These are phyloP conservation scores for Xylaria sp. DNA, from an alignment of 2,329 filamentous ascomycete species.

Conservation along the genomic window DNA sequence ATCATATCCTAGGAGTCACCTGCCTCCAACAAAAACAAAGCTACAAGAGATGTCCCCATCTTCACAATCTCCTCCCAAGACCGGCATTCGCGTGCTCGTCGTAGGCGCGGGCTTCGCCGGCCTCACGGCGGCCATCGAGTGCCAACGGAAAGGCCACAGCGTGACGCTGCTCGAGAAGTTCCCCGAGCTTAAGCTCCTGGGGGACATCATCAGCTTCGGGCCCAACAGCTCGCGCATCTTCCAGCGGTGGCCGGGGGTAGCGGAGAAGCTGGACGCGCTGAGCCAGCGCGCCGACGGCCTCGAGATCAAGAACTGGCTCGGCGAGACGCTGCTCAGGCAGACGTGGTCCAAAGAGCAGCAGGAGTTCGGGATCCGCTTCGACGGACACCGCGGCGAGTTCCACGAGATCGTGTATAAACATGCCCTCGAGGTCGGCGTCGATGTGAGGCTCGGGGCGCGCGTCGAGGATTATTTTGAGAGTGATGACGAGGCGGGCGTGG, in stretches of 20 bases:
- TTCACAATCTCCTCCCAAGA: conserved; percentile 35
- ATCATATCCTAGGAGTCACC: neutral
- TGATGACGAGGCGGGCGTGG: conserved; percentile 33
- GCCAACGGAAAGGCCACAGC: conserved; percentile 59
- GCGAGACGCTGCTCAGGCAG: conserved; percentile 58
- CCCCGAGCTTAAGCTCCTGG: conserved; percentile 50
- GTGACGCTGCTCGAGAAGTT: conserved; percentile 54
- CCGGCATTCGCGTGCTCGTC: conserved; percentile 54
- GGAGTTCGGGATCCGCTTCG: conserved; percentile 54
- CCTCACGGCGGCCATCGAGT: conserved; percentile 64
- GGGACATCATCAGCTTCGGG: conserved; percentile 60
- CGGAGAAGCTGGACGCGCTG: conserved; percentile 54
- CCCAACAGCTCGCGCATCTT: conserved; percentile 64
- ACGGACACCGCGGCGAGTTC: conserved; percentile 59
- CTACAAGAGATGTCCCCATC: conserved; percentile 33
- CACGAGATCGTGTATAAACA: conserved; percentile 58
- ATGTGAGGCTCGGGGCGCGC: conserved; percentile 51
- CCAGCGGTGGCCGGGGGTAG: conserved; percentile 59
- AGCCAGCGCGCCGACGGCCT: conserved; percentile 51
- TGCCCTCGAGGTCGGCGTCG: conserved; percentile 56
- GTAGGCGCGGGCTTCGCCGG: conserved; percentile 64
- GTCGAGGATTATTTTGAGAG: conserved; percentile 55
- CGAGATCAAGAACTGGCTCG: conserved; percentile 57
- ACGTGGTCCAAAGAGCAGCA: conserved; percentile 46
- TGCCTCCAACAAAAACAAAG: neutral